Conservation (phyloP, 2,329 filamentous ascomycete genomes). For the Colletotrichum lentis region DNA sequence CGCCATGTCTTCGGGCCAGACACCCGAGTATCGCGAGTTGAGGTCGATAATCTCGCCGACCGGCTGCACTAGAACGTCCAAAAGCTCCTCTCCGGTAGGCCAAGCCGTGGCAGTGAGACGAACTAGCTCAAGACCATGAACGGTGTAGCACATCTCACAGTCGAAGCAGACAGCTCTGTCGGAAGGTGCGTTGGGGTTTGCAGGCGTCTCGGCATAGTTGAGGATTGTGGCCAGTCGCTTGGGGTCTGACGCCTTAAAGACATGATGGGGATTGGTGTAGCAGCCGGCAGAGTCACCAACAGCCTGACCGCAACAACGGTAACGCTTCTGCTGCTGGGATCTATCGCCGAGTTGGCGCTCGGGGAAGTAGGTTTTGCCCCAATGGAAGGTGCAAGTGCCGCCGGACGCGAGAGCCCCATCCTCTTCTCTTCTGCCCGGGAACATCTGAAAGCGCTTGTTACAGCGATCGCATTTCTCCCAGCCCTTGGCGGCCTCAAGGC, state of each 20-base stretch:
- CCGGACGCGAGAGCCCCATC: slow-evolving; percentile 80
- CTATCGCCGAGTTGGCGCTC: slow-evolving; percentile 64
- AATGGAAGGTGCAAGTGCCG: slow-evolving; percentile 83
- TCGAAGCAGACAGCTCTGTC: slow-evolving; percentile 83
- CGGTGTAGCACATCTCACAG: slow-evolving; percentile 98
- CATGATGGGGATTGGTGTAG: slow-evolving; percentile 74
- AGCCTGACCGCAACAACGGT: slow-evolving; percentile 80
- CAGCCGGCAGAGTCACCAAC: slow-evolving; percentile 80
- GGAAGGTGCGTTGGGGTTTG: slow-evolving; percentile 61
- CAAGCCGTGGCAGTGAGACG: slow-evolving; percentile 89
- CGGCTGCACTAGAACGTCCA: slow-evolving; percentile 87
- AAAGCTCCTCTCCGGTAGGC: slow-evolving; percentile 76
- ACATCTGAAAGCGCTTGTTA: slow-evolving; percentile 86
- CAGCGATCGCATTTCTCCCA: slow-evolving; percentile 94
- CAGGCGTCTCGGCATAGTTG: slow-evolving; percentile 82
- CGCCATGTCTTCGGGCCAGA: slow-evolving; percentile 79
- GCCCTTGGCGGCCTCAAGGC: slow-evolving; percentile 71
- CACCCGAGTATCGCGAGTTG: slow-evolving; percentile 91
- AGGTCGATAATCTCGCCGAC: slow-evolving; percentile 86
- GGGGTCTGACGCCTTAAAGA: slow-evolving; percentile 83
- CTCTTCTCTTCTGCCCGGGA: slow-evolving; percentile 80
- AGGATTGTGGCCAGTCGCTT: slow-evolving; percentile 80
- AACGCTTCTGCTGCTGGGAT: slow-evolving; percentile 67
- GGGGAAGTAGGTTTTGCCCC: slow-evolving; percentile 72
- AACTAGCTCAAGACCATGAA: slow-evolving; percentile 85